Conservation (phyloP, 139 green algal genomes). For the Diplosphaera chodatii region DNA sequence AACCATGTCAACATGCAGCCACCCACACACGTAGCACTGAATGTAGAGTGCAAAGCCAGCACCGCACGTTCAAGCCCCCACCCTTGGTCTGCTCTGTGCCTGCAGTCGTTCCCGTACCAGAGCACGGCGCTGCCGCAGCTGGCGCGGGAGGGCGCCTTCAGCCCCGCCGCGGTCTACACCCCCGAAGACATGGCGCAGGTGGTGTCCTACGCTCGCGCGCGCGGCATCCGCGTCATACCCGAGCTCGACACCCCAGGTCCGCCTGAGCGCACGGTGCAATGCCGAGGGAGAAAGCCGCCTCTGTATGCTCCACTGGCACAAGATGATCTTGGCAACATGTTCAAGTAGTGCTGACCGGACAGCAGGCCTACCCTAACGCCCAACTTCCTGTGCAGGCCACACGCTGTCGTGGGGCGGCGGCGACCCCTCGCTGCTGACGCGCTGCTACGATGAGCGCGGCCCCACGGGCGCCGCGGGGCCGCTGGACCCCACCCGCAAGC, state of each 20-base stretch:
- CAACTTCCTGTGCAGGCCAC: constrained; percentile 22
- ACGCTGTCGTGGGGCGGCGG: constrained; percentile 36
- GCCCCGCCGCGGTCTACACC: constrained; percentile 19
- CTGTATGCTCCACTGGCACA: no score
- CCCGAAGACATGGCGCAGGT: constrained; percentile 25
- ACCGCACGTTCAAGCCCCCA: no score
- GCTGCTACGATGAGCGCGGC: constrained; percentile 26
- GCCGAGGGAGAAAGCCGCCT: no score
- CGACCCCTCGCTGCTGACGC: constrained; percentile 37
- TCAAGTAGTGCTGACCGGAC: no score
- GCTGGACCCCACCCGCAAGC: constrained; percentile 31
- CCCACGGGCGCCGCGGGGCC: constrained; percentile 12
- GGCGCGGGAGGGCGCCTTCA: constrained; percentile 18
- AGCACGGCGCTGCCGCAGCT: constrained; percentile 21
- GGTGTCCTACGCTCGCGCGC: constrained; percentile 31
- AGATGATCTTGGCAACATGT: no score
- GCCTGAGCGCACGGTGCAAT: no score
- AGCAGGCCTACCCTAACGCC: no score
- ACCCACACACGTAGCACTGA: no score
- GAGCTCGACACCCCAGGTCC: constrained; percentile 56
- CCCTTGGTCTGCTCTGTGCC: no score
- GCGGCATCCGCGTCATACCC: constrained; percentile 49
- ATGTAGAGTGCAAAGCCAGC: no score
- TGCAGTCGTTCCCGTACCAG: constrained; percentile 29
- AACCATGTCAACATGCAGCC: no score